These are phyloP conservation scores for Alternaria brassicicola DNA, from an alignment of 2,329 filamentous ascomycete genomes.

Conservation along the genomic window DNA sequence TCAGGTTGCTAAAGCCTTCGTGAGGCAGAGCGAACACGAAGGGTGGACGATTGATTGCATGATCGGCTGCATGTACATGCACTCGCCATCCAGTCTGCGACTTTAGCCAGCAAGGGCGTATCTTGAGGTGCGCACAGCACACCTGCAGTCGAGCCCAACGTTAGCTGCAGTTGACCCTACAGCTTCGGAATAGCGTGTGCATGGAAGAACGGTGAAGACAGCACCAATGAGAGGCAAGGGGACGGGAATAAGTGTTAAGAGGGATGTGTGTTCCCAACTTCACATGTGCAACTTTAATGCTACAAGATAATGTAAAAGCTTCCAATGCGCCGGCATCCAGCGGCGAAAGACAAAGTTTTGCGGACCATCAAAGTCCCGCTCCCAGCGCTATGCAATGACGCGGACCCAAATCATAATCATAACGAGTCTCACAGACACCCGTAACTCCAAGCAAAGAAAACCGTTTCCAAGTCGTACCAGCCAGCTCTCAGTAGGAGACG, in stretches of 20 bases:
- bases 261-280: not conserved
- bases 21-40: conserved; percentile 2
- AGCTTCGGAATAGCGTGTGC: conserved; percentile 7
- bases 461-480: conserved; percentile 16
- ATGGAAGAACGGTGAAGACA: not conserved
- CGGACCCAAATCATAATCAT: conserved; percentile 7
- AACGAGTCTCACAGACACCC: conserved; percentile 2
- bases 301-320: not conserved
- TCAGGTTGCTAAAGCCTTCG: conserved; percentile 11
- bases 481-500: not conserved
- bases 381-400: conserved; percentile 22
- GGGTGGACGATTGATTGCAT: not conserved
- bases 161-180: conserved; percentile 8
- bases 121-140: conserved; percentile 1
- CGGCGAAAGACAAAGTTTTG: conserved; percentile 16
- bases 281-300: conserved; percentile 2
- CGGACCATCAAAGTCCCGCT: conserved; percentile 6
- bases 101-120: not conserved
- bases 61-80: conserved; percentile 4
- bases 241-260: not conserved
- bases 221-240: not conserved
- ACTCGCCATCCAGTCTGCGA: conserved; percentile 17
- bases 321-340: conserved; percentile 28
- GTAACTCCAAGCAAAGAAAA: conserved; percentile 20
- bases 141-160: conserved; percentile 20